These are phyloP conservation scores for Fusarium sp. DNA, from an alignment of 2,329 filamentous ascomycete species.

Conservation along the genomic window DNA sequence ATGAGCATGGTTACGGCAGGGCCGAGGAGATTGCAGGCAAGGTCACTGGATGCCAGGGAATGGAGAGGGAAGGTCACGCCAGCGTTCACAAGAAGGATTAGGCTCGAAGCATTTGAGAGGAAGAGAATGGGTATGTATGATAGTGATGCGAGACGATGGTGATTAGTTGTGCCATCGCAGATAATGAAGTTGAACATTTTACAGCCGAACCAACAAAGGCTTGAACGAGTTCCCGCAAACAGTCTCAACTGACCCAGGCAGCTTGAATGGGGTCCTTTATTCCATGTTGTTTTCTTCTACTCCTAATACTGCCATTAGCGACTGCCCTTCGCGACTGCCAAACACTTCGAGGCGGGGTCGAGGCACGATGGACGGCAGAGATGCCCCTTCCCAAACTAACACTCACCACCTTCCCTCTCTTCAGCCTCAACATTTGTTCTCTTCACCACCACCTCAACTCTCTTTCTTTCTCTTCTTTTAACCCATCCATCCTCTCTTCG, in stretches of 20 bases:
- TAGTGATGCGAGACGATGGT: constrained; percentile 12
- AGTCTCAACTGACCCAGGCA: too few species aligned
- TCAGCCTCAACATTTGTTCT: not conserved
- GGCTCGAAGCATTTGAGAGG: not conserved
- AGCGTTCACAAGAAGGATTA: constrained; percentile 55
- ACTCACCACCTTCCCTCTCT: constrained; percentile 3
- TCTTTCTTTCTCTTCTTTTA: constrained; percentile 2
- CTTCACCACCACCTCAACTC: not conserved
- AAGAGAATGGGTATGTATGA: constrained; percentile 13
- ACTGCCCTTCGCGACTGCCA: not conserved
- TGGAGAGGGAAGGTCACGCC: constrained; percentile 71
- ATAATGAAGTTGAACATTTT: not conserved
- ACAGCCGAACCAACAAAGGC: not conserved
- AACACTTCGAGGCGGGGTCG: not conserved
- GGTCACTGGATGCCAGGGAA: constrained; percentile 75
- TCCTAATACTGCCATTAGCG: too few species aligned
- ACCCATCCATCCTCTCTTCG: constrained; percentile 17
- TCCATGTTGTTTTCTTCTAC: not conserved
- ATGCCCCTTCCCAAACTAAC: constrained; percentile 1
- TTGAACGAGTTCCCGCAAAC: not conserved
- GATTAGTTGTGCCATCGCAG: not conserved
- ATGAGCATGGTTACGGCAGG: constrained; percentile 69
- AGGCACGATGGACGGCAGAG: too few species aligned
- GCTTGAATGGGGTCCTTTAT: not conserved
- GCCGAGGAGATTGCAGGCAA: constrained; percentile 74